A percentile compares a stretch with the other conserved stretches of the same genome.
These are phyloP conservation scores for Pistacia atlantica DNA, from an alignment of 345 rosid species.

Conservation along the genomic window DNA sequence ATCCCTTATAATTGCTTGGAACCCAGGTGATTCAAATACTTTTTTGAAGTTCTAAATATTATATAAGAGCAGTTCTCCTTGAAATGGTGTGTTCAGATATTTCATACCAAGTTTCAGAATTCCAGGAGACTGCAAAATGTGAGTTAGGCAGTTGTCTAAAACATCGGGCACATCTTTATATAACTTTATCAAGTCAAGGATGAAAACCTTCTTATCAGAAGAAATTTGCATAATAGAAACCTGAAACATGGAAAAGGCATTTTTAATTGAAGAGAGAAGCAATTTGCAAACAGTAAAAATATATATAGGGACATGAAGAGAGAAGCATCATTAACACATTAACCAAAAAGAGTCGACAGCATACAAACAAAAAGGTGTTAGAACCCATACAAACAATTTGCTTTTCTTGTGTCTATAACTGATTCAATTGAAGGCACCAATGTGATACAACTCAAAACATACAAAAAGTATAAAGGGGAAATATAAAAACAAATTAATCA, in stretches of 20 bases:
- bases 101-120: constrained; percentile 83
- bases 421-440: not conserved
- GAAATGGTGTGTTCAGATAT: constrained; percentile 5
- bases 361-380: not conserved
- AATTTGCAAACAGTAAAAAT: constrained; percentile 6
- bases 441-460: not conserved
- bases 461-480: not conserved
- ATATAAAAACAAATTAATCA: not conserved
- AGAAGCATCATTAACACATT: not conserved
- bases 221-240: constrained; percentile 97
- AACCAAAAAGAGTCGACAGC: not conserved
- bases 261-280: not conserved
- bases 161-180: constrained; percentile 59
- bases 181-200: constrained; percentile 88
- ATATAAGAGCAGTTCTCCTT: not conserved
- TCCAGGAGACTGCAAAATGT: constrained; percentile 69
- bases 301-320: not conserved
- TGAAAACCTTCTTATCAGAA: constrained; percentile 64
- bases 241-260: constrained; percentile 43
- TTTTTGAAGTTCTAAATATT: not conserved
- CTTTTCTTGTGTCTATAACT: not conserved
- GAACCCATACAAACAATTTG: not conserved
- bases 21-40: not conserved
- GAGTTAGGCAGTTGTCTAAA: constrained; percentile 69
- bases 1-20: not conserved